Percentiles rank a stretch among this genome's conserved stretches.
phyloP scores from a whole-genome alignment of 345 rosid species.

The Syzygium aromaticum region DNA sequence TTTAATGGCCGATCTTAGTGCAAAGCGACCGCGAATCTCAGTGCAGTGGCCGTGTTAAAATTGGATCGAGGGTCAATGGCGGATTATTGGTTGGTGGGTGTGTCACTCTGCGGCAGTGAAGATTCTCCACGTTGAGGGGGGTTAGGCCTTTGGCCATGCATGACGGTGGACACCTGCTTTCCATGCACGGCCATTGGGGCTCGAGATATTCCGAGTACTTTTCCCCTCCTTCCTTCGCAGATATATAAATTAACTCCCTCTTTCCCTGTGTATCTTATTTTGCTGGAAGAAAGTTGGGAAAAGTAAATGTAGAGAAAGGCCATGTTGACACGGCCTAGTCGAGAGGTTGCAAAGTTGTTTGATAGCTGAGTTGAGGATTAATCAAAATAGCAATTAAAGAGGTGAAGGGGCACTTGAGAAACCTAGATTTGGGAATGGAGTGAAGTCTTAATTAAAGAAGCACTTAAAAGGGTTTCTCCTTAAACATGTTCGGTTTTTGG shows the following conservation, averaged over 20 bases:
- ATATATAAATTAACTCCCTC: not conserved
- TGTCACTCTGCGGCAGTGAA: not conserved
- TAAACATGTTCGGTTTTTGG: not conserved
- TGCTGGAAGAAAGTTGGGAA: not conserved
- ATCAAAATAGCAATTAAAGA: not conserved
- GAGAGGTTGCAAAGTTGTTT: not conserved
- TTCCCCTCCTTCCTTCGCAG: not conserved
- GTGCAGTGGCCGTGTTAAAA: not conserved
- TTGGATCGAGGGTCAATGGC: not conserved
- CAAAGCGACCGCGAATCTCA: not conserved
- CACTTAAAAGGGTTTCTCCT: not conserved
- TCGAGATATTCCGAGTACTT: slow-evolving; percentile 2
- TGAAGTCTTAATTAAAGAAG: too few species aligned
- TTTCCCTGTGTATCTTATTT: not conserved
- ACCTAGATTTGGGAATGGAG: not conserved
- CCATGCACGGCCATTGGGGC: slow-evolving; percentile 20
- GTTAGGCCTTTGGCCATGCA: not conserved
- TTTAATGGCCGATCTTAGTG: not conserved
- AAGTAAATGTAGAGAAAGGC: not conserved
- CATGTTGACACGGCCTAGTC: not conserved
- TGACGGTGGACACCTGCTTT: slow-evolving; percentile 13
- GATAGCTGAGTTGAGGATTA: not conserved
- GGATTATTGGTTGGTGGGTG: not conserved
- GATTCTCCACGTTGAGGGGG: slow-evolving; percentile 12
- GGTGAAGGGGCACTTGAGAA: not conserved